Conservation (phyloP, 2,329 filamentous ascomycete species). For the Phyllosticta citriasiana region DNA sequence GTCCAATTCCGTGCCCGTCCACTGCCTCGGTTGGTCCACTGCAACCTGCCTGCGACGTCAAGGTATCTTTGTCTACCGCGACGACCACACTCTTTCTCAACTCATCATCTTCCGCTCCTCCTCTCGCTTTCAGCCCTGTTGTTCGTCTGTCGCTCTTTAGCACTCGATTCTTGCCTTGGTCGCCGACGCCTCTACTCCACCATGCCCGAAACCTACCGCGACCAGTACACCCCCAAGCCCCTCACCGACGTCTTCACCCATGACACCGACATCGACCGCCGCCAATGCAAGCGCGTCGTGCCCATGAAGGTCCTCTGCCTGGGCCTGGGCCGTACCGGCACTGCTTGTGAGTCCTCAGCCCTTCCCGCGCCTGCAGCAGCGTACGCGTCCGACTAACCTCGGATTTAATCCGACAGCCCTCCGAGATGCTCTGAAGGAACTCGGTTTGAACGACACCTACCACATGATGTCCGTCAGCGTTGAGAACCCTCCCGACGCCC, state of each 20-base stretch:
- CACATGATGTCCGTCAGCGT: slow-evolving; percentile 59
- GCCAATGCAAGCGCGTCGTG: slow-evolving; percentile 54
- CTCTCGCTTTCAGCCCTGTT: background rate
- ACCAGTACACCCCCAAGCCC: slow-evolving; percentile 35
- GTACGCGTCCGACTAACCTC: slow-evolving; percentile 16
- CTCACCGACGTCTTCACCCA: slow-evolving; percentile 52
- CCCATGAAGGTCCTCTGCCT: slow-evolving; percentile 65
- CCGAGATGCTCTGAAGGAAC: slow-evolving; percentile 31
- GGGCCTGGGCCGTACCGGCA: slow-evolving; percentile 60
- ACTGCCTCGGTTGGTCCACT: background rate
- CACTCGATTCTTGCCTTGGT: background rate
- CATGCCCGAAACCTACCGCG: slow-evolving; percentile 5
- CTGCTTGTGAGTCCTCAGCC: slow-evolving; percentile 47
- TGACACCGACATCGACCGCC: slow-evolving; percentile 59
- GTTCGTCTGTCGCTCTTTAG: slow-evolving; percentile 1
- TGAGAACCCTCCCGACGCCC: slow-evolving; percentile 56
- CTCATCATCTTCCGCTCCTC: background rate
- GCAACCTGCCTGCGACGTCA: background rate
- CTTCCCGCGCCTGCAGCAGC: slow-evolving; percentile 16
- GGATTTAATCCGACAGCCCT: slow-evolving; percentile 38
- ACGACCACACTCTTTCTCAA: background rate
- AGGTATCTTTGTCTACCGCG: background rate
- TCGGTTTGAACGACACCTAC: slow-evolving; percentile 13
- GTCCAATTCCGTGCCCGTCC: background rate
- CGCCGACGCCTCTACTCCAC: background rate